Evolutionary conservation across 2,329 filamentous ascomycete species (phyloP), one percentile per base, ranked within the genome.

Genomic region (Calonectria honghensis): DNA sequence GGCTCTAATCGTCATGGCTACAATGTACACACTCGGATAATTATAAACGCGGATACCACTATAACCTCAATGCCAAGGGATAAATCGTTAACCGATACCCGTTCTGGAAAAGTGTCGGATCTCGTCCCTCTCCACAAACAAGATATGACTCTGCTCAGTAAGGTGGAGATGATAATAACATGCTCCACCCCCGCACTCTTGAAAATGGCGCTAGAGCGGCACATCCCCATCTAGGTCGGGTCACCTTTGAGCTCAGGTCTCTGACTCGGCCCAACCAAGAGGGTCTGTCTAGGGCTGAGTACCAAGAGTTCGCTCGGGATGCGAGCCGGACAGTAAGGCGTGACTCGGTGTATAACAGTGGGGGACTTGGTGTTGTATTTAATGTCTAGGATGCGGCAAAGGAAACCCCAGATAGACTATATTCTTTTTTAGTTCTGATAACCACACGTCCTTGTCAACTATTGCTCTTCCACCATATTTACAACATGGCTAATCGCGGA

Each of bases 241-340:
- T 37, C 39, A 41, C 18, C 18, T 14, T 31, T 18, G 4, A 14
- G 35, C n/a, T 39, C 57, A 6, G 14, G 27, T 61, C 24, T 41
- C 14, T 61, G 57, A 61, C 57, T 61, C 57, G 57, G 57, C 35
- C 57, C 57, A 61, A 24, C 3, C 27, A 2, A 29, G 57, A 61
- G 54, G n/a, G 35, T 41, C 57, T 7, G 35, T 41, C 57, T 7
- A 27, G 57, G 35, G 57, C 57, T 61, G 57, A 61, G 57, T 61
- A 61, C 18, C 5, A 24, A 54, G 14, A 24, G 14, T 39, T 9
- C 14, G 32, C 41, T 6, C n/a, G 35, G 14, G 16, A 10, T 20
- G 4, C 24, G n/a, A 13, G 13, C 5, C n/a, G 13, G 6, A 13
- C 16, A 6, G 6, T 18, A 24, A 37, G n/a, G 3, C n/a, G 1